Percentiles rank a stretch among this genome's conserved stretches.
phyloP scores from a whole-genome alignment of 2,329 filamentous ascomycete species.

The Xylariaceae sp. region DNA sequence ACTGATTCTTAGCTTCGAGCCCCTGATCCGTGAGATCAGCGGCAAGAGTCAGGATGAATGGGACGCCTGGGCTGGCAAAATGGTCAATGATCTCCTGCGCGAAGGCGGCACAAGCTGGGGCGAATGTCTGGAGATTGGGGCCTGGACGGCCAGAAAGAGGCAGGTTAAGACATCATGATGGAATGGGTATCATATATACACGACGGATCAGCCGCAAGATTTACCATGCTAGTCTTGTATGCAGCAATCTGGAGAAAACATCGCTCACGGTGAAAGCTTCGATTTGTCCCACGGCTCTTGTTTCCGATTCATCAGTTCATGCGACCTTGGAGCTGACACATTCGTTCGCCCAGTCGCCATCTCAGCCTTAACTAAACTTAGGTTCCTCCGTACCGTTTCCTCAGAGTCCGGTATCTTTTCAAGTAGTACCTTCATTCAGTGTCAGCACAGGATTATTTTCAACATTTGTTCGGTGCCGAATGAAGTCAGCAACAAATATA shows the following conservation, averaged over 20 bases:
- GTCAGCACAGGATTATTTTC: no score
- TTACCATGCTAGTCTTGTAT: no score
- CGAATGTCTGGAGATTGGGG: constrained; percentile 81
- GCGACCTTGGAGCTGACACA: no score
- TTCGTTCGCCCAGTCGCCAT: no score
- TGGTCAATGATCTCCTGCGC: constrained; percentile 79
- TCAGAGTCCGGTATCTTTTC: constrained; percentile 82
- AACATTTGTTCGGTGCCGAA: no score
- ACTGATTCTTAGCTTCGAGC: constrained; percentile 81
- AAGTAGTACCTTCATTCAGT: constrained; percentile 68
- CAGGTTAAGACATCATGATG: constrained; percentile 16
- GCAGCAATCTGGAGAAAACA: no score
- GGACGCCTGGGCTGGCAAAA: constrained; percentile 82
- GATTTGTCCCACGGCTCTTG: neutral
- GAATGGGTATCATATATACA: neutral
- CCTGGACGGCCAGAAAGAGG: constrained; percentile 81
- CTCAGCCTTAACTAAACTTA: constrained; percentile 10
- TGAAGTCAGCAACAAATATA: no score
- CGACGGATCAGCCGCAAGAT: no score
- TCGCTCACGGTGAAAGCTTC: no score
- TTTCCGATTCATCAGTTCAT: neutral
- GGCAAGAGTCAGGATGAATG: constrained; percentile 89
- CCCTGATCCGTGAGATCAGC: constrained; percentile 73
- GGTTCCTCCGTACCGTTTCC: constrained; percentile 67
- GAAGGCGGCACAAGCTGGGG: constrained; percentile 76